Evolutionary conservation across 805 yeast species (phyloP).

Genomic region (Gaillardinia entomophila): DNA sequence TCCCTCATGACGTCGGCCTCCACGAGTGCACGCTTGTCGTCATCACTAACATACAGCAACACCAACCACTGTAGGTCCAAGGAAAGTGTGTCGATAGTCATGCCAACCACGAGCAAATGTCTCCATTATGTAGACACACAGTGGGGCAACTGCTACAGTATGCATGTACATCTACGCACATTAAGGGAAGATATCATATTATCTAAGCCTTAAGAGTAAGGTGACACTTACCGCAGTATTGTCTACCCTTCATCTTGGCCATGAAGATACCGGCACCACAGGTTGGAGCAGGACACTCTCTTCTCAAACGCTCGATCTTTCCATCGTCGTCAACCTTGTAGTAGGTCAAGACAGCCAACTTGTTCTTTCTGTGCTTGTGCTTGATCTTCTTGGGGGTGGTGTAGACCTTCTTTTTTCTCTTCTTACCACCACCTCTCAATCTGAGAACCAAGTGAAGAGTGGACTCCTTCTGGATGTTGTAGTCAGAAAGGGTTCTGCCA

Average conservation of each 20-base stretch:
- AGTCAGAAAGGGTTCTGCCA: conserved; percentile 97
- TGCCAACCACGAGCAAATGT: too few relatives aligned
- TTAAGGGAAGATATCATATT: too few relatives aligned
- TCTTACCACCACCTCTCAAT: conserved; percentile 67
- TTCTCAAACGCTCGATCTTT: conserved; percentile 96
- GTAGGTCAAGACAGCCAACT: conserved; percentile 98
- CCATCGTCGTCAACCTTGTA: conserved; percentile 99
- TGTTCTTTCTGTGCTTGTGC: conserved; percentile 99
- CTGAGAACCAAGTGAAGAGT: conserved; percentile 47
- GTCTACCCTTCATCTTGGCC: conserved; percentile 99
- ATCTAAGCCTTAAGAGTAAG: conserved; percentile 74
- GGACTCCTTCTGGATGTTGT: conserved; percentile 99
- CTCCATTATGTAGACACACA: too few relatives aligned
- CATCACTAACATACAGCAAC: too few relatives aligned
- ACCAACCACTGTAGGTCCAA: too few relatives aligned
- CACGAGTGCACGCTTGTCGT: too few relatives aligned
- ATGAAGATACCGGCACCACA: conserved; percentile 99
- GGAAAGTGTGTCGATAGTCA: too few relatives aligned
- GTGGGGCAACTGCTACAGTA: too few relatives aligned
- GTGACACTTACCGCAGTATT: conserved; percentile 99
- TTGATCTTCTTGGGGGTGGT: conserved; percentile 99
- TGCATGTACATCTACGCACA: too few relatives aligned
- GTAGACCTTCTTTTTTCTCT: conserved; percentile 99
- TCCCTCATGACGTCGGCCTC: too few relatives aligned
- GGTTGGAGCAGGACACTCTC: conserved; percentile 88